A percentile compares a stretch with the other conserved stretches of the same genome.
These are phyloP conservation scores for Rubroshorea leprosula DNA, from an alignment of 345 rosid species.

Conservation along the genomic window DNA sequence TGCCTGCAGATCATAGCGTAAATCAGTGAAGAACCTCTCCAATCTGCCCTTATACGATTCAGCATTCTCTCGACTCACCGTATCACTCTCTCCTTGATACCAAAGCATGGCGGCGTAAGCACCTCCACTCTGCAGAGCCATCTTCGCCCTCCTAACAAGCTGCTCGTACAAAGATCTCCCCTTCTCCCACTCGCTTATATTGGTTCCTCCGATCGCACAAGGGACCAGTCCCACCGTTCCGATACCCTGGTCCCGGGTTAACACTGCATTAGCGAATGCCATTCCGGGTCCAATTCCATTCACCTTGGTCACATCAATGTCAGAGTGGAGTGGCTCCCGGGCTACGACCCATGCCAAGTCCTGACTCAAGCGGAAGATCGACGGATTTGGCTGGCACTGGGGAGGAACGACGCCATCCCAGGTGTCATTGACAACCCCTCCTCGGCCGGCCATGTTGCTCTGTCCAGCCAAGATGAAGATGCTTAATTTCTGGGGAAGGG, in stretches of 20 bases:
- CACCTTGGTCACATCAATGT: constrained; percentile 54
- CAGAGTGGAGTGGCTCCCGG: constrained; percentile 67
- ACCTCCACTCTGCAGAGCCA: constrained; percentile 36
- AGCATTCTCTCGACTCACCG: constrained; percentile 38
- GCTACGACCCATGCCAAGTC: constrained; percentile 58
- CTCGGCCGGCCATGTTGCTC: constrained; percentile 96
- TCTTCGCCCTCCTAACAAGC: constrained; percentile 43
- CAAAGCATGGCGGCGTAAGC: constrained; percentile 56
- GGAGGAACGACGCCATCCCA: constrained; percentile 79
- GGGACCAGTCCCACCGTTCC: constrained; percentile 68
- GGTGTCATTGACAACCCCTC: constrained; percentile 51
- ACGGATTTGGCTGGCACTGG: constrained; percentile 48
- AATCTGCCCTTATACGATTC: constrained; percentile 43
- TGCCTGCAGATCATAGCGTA: constrained; percentile 52
- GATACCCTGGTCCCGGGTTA: constrained; percentile 16
- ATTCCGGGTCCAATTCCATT: constrained; percentile 83
- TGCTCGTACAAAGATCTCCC: constrained; percentile 50
- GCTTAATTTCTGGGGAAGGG: constrained; percentile 22
- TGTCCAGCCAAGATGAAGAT: constrained; percentile 73
- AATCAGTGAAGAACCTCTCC: constrained; percentile 42
- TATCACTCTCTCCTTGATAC: constrained; percentile 88
- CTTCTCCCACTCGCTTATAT: constrained; percentile 63
- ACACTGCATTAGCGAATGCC: constrained; percentile 57
- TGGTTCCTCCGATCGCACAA: constrained; percentile 79
- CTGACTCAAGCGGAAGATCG: constrained; percentile 41